These are phyloP conservation scores for Orbilia ellipsospora DNA, from an alignment of 2,329 filamentous ascomycete species.

Conservation along the genomic window DNA sequence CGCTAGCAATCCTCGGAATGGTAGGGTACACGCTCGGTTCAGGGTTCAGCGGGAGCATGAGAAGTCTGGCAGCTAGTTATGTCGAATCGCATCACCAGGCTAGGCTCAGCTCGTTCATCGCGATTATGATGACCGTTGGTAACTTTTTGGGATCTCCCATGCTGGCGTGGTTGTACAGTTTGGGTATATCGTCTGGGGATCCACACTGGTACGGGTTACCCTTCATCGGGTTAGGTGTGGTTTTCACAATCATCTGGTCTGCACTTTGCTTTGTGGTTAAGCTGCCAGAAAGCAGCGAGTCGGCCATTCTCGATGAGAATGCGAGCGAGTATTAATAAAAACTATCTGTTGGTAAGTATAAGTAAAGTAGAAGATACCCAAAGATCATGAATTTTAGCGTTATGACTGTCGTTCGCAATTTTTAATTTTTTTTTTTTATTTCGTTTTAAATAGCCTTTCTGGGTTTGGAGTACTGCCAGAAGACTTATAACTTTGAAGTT, in stretches of 20 bases:
- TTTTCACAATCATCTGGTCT: conserved; percentile 30
- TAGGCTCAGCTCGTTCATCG: conserved; percentile 41
- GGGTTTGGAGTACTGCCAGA: no score
- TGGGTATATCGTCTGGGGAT: conserved; percentile 44
- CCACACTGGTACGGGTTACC: conserved; percentile 43
- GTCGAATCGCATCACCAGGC: conserved; percentile 52
- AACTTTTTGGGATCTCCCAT: conserved; percentile 45
- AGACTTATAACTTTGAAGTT: no score
- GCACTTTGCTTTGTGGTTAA: conserved; percentile 39
- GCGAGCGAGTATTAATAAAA: neutral
- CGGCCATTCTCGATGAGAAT: conserved; percentile 22
- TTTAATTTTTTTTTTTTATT: neutral
- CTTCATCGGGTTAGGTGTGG: conserved; percentile 25
- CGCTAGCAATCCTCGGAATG: conserved; percentile 24
- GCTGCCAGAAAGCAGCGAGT: conserved; percentile 32
- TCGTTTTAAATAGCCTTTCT: neutral
- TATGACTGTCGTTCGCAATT: neutral
- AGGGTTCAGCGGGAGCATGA: conserved; percentile 45
- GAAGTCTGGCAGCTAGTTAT: conserved; percentile 48
- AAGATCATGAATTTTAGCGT: neutral
- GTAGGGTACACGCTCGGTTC: conserved; percentile 38
- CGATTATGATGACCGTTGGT: conserved; percentile 39
- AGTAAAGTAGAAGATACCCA: conserved; percentile 7
- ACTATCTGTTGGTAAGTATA: neutral
- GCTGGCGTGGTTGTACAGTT: conserved; percentile 38